phyloP scores from a whole-genome alignment of 148 eudicot species.

The Spergularia bocconei region DNA sequence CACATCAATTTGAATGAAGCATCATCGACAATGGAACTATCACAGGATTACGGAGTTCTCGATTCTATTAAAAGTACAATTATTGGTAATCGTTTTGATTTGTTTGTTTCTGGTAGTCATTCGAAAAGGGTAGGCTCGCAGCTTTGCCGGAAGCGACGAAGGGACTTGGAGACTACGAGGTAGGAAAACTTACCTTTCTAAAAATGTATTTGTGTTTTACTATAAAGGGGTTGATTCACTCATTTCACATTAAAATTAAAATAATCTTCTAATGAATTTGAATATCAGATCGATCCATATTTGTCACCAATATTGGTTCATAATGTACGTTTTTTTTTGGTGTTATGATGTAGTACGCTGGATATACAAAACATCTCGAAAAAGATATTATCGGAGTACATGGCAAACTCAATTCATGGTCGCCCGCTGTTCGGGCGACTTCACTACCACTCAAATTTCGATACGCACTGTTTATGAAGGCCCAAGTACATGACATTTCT shows the following conservation, averaged over 20 bases:
- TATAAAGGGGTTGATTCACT: too few relatives aligned
- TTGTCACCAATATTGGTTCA: not conserved
- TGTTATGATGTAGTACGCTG: not conserved
- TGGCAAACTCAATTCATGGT: not conserved
- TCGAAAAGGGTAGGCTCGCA: too few relatives aligned
- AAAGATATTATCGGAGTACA: not conserved
- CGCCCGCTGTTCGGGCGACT: not conserved
- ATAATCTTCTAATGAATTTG: not conserved
- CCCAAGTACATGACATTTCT: not conserved
- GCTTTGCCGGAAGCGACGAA: too few relatives aligned
- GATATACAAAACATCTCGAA: not conserved
- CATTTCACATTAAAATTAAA: too few relatives aligned
- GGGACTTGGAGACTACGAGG: too few relatives aligned
- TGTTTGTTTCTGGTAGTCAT: too few relatives aligned
- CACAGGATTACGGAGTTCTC: not conserved
- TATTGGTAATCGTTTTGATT: too few relatives aligned
- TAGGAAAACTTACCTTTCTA: too few relatives aligned
- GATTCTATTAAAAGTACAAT: not conserved
- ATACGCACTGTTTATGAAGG: not conserved
- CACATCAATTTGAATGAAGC: not conserved
- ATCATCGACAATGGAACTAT: too few relatives aligned
- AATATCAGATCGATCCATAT: not conserved
- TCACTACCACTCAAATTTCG: not conserved
- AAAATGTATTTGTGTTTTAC: too few relatives aligned
- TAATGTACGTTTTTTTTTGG: not conserved